Evolutionary conservation across 2,329 filamentous ascomycete genomes (phyloP), one percentile per base, ranked within the genome.

Genomic region (Zasmidium angulare): DNA sequence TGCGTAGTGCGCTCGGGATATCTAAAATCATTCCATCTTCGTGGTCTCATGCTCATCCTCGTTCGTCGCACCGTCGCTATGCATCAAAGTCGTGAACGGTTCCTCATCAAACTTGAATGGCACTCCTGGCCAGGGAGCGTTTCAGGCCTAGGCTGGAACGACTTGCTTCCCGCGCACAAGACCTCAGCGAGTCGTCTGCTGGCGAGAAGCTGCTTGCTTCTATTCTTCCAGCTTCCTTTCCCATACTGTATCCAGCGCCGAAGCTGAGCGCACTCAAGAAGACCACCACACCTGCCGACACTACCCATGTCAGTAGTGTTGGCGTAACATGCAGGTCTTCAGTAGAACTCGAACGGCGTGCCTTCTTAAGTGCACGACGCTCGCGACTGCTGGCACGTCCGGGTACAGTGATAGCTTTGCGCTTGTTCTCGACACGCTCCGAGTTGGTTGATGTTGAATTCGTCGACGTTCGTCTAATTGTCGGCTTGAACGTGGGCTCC

Each of bases 211-310:
- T 55, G 4, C 61, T 63, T 4, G 65, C 61, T 46, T 69, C 67
- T 14, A 69, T 46, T 2, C 61, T 43, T 10, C 67, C 69, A 2
- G 66, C 69, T 40, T 87, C 85, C 56, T 80, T 80, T 11, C 86
- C 86, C 14, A 86, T 77, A 14, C 83, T 81, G 66, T 87, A 88
- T 1, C 86, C 86, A 2, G 86, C 85, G 0, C 83, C 84, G 71
- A 88, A 88, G 66, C 84, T 86, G 62, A 88, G 81, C 1, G 85
- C 86, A 17, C 83, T 85, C 56, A 88, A 82, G 0, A 87, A 77
- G 1, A 88, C 83, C 1, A 88, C 83, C 19, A 88, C 84, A 1
- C 86, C 85, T 0, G 86, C 86, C 51, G 84, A 85, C 50, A 87
- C 81, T 3, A 87, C 82, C 86, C 86, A 88, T 0, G 85, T 87